phyloP scores from a whole-genome alignment of 2,329 filamentous ascomycete species.

The Fusarium nurragi region DNA sequence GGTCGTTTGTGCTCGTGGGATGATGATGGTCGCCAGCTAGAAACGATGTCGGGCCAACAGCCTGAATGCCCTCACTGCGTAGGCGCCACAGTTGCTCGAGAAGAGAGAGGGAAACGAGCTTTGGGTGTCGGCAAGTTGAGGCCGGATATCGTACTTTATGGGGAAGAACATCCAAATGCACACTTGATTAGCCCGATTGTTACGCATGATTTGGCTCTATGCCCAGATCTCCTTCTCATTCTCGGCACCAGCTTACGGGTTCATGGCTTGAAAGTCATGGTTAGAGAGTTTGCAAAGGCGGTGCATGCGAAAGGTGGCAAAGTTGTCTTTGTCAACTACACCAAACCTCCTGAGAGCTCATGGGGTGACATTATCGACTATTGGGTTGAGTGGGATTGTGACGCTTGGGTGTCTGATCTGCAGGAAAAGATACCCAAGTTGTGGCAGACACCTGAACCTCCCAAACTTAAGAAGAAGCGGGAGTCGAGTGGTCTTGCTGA shows the following conservation, averaged over 20 bases:
- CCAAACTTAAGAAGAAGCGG: slow-evolving; percentile 53
- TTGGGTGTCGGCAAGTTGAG: slow-evolving; percentile 73
- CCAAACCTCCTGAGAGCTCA: slow-evolving; percentile 74
- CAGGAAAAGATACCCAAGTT: slow-evolving; percentile 66
- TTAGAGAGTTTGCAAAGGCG: slow-evolving; percentile 75
- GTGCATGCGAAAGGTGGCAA: slow-evolving; percentile 74
- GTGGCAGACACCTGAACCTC: slow-evolving; percentile 64
- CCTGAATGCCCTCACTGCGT: slow-evolving; percentile 74
- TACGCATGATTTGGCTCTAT: slow-evolving; percentile 71
- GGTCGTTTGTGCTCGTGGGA: slow-evolving; percentile 68
- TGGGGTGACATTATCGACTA: slow-evolving; percentile 80
- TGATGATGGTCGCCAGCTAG: slow-evolving; percentile 61
- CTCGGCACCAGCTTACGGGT: slow-evolving; percentile 77
- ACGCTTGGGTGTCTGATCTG: slow-evolving; percentile 75
- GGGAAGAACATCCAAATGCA: slow-evolving; percentile 75
- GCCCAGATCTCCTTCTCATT: slow-evolving; percentile 74
- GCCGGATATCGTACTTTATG: slow-evolving; percentile 79
- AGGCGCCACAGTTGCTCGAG: slow-evolving; percentile 68
- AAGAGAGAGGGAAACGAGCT: slow-evolving; percentile 72
- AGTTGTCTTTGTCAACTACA: slow-evolving; percentile 78
- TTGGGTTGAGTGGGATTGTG: slow-evolving; percentile 79
- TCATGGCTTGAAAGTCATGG: slow-evolving; percentile 75
- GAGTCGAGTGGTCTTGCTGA: slow-evolving; percentile 43
- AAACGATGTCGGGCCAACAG: slow-evolving; percentile 70
- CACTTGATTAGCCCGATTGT: slow-evolving; percentile 74